Conservation (phyloP, 768 basidiomycete species). For the Psilocybe tampanensis region DNA sequence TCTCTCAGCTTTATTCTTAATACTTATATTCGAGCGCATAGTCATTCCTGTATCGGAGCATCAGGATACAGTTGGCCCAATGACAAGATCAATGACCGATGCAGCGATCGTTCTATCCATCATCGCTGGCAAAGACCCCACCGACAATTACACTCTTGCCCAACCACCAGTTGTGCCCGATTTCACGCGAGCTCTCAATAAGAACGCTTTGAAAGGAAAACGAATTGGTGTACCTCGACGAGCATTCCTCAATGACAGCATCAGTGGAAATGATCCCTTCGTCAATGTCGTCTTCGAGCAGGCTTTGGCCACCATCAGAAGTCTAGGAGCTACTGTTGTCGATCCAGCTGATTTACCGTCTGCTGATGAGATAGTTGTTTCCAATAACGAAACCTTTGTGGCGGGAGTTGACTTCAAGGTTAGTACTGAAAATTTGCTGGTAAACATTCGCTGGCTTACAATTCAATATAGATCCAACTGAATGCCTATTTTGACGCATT, state of each 20-base stretch:
- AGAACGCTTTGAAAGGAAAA: slow-evolving; percentile 48
- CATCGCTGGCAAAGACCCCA: slow-evolving; percentile 56
- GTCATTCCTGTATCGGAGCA: slow-evolving; percentile 61
- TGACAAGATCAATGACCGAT: slow-evolving; percentile 54
- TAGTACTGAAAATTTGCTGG: neutral
- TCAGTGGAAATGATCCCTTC: slow-evolving; percentile 35
- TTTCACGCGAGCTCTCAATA: slow-evolving; percentile 53
- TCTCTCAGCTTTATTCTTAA: neutral
- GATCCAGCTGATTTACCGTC: slow-evolving; percentile 67
- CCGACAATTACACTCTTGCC: slow-evolving; percentile 54
- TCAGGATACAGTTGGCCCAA: slow-evolving; percentile 63
- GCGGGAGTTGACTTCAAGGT: slow-evolving; percentile 62
- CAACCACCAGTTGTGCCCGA: slow-evolving; percentile 57
- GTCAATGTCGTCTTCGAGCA: slow-evolving; percentile 41
- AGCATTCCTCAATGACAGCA: slow-evolving; percentile 35
- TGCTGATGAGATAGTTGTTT: slow-evolving; percentile 47
- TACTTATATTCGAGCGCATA: slow-evolving; percentile 18
- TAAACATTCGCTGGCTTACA: neutral
- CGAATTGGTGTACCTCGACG: slow-evolving; percentile 56
- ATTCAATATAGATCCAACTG: slow-evolving; percentile 47
- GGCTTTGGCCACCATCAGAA: slow-evolving; percentile 37
- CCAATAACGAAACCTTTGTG: slow-evolving; percentile 58
- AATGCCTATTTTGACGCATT: slow-evolving; percentile 49
- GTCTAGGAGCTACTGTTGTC: slow-evolving; percentile 52
- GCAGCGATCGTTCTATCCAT: slow-evolving; percentile 55